These are phyloP conservation scores for Paramecium octaurelia DNA, from an alignment of 73 alveolate species.

Conservation along the genomic window DNA sequence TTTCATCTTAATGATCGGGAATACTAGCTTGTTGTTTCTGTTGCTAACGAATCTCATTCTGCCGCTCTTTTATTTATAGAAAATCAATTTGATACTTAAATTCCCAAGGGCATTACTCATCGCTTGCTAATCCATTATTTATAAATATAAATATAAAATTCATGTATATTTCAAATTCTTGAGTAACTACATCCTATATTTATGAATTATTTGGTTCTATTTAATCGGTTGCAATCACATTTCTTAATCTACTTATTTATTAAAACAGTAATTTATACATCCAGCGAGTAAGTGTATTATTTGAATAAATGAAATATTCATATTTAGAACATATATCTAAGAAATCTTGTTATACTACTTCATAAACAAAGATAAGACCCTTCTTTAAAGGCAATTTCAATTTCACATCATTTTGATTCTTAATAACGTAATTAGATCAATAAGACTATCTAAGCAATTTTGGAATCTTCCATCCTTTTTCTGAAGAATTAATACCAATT, in stretches of 20 bases:
- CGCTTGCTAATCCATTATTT: background rate
- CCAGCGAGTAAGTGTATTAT: background rate
- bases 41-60: background rate
- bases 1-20: background rate
- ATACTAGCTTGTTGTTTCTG: background rate
- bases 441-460: too few species aligned
- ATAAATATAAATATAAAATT: background rate
- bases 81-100: background rate
- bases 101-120: slow-evolving; percentile 1
- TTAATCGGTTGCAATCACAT: slow-evolving; percentile 68
- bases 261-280: slow-evolving; percentile 64
- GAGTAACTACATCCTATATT: slow-evolving; percentile 12
- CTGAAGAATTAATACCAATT: background rate
- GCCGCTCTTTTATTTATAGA: background rate
- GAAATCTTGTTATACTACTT: slow-evolving; percentile 55
- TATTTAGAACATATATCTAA: slow-evolving; percentile 7
- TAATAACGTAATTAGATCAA: too few species aligned
- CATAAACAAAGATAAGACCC: slow-evolving; percentile 9
- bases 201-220: slow-evolving; percentile 77
- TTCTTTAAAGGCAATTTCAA: too few species aligned
- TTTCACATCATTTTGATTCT: too few species aligned
- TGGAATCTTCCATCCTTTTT: too few species aligned
- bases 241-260: slow-evolving; percentile 80
- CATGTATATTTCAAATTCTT: background rate
- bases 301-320: slow-evolving; percentile 55